Evolutionary conservation across 306 rosid species (phyloP).

Genomic region (Aeschynomene evenia): DNA sequence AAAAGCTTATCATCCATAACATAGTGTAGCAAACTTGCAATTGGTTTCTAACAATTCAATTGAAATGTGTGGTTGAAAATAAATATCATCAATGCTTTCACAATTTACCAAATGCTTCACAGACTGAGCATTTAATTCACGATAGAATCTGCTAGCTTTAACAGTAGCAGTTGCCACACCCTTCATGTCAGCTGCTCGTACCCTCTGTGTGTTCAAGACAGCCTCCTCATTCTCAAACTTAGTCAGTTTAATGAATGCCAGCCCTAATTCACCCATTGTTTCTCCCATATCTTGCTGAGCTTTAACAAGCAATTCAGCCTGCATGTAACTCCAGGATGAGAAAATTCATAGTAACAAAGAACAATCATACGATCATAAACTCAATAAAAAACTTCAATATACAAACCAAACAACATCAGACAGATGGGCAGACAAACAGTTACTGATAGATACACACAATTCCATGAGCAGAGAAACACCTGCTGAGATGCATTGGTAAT

Average conservation of each 20-base stretch:
- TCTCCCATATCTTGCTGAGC: constrained; percentile 97
- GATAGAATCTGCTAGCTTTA: constrained; percentile 84
- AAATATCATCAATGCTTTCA: background rate
- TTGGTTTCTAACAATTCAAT: background rate
- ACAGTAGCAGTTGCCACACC: constrained; percentile 90
- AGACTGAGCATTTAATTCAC: constrained; percentile 89
- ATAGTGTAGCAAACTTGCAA: background rate
- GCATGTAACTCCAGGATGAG: constrained; percentile 26
- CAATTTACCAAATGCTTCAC: constrained; percentile 84
- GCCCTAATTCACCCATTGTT: constrained; percentile 86
- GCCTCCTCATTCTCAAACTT: constrained; percentile 92
- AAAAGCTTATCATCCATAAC: background rate
- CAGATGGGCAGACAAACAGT: background rate
- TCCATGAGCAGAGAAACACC: constrained; percentile 44
- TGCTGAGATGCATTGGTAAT: constrained; percentile 75
- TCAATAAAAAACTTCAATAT: background rate
- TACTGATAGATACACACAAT: background rate
- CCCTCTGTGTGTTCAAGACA: constrained; percentile 59
- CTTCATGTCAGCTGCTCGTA: constrained; percentile 77
- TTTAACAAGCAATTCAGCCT: constrained; percentile 97
- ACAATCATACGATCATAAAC: constrained; percentile 18
- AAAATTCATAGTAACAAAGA: background rate
- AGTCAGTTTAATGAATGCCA: constrained; percentile 77
- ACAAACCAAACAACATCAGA: background rate
- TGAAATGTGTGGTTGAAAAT: constrained; percentile 6